Conservation (phyloP, 164 flowering plant genomes). For the Berberis thunbergii region DNA sequence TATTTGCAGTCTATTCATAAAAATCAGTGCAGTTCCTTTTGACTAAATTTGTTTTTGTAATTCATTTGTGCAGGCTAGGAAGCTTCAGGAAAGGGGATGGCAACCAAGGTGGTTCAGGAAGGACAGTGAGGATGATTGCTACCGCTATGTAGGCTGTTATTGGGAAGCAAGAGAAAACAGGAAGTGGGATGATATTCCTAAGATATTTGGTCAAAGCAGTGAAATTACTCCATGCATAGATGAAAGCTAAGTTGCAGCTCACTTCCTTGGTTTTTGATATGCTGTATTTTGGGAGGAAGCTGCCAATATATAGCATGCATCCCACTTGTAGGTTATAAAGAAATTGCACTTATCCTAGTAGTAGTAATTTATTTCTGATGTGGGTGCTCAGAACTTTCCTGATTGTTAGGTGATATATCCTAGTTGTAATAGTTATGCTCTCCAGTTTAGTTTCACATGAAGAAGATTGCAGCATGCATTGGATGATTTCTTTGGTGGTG, state of each 20-base stretch:
- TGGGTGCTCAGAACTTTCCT: no score
- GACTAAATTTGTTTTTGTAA: neutral
- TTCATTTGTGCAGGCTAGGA: constrained; percentile 61
- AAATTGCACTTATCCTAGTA: no score
- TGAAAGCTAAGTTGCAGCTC: constrained; percentile 9
- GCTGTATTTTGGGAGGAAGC: no score
- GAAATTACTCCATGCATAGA: constrained; percentile 23
- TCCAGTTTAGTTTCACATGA: no score
- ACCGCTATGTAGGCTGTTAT: constrained; percentile 76
- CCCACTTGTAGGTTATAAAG: no score
- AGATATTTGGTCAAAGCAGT: constrained; percentile 54
- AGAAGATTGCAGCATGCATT: no score
- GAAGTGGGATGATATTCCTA: constrained; percentile 72
- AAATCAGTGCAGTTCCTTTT: neutral
- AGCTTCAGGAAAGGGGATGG: constrained; percentile 95
- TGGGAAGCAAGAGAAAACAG: constrained; percentile 81
- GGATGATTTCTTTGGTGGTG: no score
- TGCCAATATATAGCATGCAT: no score
- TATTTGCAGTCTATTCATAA: neutral
- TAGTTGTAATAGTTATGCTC: no score
- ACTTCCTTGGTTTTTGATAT: no score
- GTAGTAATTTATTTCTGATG: no score
- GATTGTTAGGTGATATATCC: no score
- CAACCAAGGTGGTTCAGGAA: constrained; percentile 87
- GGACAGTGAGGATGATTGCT: constrained; percentile 77